phyloP scores from a whole-genome alignment of 1,284 basidiomycete species.

The Boletus albobrunnescens region DNA sequence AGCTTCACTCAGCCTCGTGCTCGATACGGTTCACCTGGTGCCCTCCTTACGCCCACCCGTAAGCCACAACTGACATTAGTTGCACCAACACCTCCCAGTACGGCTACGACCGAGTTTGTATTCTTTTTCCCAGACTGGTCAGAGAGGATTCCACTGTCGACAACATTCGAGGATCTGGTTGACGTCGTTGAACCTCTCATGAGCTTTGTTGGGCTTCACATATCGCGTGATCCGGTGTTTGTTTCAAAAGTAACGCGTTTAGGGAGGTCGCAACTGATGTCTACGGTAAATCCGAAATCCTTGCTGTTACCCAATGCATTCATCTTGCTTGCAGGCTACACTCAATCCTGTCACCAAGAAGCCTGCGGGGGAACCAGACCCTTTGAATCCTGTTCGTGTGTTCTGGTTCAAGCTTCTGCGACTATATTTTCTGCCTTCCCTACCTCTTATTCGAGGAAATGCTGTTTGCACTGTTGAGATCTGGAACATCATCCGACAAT shows the following conservation, averaged over 20 bases:
- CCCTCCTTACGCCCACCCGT: conserved; percentile 47
- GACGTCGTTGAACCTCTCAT: conserved; percentile 74
- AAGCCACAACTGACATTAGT: conserved; percentile 63
- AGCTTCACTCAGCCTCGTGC: conserved; percentile 60
- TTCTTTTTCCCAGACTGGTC: conserved; percentile 90
- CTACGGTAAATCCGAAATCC: conserved; percentile 39
- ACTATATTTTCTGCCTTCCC: conserved; percentile 78
- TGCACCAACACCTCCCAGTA: conserved; percentile 74
- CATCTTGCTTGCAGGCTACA: conserved; percentile 37
- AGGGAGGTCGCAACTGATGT: conserved; percentile 47
- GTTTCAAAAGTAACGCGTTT: conserved; percentile 60
- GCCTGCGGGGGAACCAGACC: conserved; percentile 47
- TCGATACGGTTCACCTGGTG: conserved; percentile 57
- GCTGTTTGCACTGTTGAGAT: conserved; percentile 84
- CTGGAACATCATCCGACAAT: conserved; percentile 80
- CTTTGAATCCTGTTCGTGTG: conserved; percentile 50
- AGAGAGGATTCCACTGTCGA: conserved; percentile 65
- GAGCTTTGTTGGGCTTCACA: conserved; percentile 70
- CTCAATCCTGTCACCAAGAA: conserved; percentile 56
- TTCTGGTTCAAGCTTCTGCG: conserved; percentile 86
- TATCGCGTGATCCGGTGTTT: conserved; percentile 66
- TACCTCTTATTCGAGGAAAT: conserved; percentile 82
- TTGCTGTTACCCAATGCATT: conserved; percentile 19
- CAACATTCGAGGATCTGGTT: conserved; percentile 62
- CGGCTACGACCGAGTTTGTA: conserved; percentile 65